Percentiles rank a stretch among this genome's conserved stretches.
Evolutionary conservation across 2,329 filamentous ascomycete genomes (phyloP).

Genomic region (Trichoderma afroharzianum): DNA sequence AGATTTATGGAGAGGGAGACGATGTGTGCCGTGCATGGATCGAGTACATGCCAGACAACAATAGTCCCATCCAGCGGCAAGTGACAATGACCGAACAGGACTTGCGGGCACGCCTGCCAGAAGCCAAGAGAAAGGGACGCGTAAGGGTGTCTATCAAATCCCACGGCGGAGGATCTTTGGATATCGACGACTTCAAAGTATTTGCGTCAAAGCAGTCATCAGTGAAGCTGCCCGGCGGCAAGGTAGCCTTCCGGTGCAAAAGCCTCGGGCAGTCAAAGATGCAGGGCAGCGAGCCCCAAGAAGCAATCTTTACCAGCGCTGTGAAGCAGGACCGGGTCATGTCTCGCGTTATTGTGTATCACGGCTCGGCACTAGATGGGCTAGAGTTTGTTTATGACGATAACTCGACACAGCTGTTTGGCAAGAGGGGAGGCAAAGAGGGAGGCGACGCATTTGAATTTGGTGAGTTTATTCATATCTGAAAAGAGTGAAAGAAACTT

Average conservation of each 20-base stretch:
- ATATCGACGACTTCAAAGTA: constrained; percentile 70
- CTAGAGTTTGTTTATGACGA: constrained; percentile 94
- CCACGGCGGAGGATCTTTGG: constrained; percentile 67
- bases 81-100: constrained; percentile 72
- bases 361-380: constrained; percentile 74
- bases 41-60: constrained; percentile 67
- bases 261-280: constrained; percentile 70
- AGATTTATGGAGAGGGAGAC: constrained; percentile 78
- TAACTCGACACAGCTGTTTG: constrained; percentile 77
- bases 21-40: constrained; percentile 76
- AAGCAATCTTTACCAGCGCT: constrained; percentile 71
- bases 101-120: constrained; percentile 66
- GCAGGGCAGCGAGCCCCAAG: constrained; percentile 64
- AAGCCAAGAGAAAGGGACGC: constrained; percentile 66
- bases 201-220: constrained; percentile 69
- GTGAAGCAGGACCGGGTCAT: constrained; percentile 68
- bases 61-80: constrained; percentile 63
- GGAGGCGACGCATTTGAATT: constrained; percentile 73
- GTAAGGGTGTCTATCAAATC: constrained; percentile 74
- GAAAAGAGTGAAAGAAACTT: too few species aligned
- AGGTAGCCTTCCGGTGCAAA: constrained; percentile 71
- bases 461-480: constrained; percentile 47
- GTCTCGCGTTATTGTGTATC: constrained; percentile 70
- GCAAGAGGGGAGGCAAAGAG: constrained; percentile 68
- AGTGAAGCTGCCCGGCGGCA: constrained; percentile 67